Evolutionary conservation across 129 eudicot species (phyloP).

Genomic region (Gnaphalium uliginosum): DNA sequence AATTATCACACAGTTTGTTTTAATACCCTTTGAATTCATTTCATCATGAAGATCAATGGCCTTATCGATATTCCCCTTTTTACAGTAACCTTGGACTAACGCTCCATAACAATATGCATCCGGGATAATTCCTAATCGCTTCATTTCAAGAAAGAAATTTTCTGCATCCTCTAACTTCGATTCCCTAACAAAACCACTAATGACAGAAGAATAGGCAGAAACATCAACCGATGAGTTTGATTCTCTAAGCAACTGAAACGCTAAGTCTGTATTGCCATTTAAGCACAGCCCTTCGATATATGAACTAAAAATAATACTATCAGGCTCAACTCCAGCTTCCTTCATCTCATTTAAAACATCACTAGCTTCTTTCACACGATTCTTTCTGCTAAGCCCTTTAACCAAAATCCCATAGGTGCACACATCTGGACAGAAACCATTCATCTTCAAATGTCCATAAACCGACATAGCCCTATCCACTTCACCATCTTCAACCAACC

Average conservation of each 20-base stretch:
- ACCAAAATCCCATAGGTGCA: constrained; percentile 66
- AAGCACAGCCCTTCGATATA: constrained; percentile 66
- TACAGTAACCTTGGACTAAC: constrained; percentile 69
- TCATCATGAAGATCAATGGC: constrained; percentile 47
- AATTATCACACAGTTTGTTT: constrained; percentile 60
- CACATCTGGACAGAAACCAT: constrained; percentile 59
- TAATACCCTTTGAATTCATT: constrained; percentile 59
- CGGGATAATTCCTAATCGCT: constrained; percentile 44
- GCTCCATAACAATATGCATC: constrained; percentile 48
- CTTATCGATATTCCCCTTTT: constrained; percentile 34
- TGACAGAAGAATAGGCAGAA: constrained; percentile 52
- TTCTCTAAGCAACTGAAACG: constrained; percentile 33
- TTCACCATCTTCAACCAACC: constrained; percentile 49
- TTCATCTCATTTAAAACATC: constrained; percentile 53
- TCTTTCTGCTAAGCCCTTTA: constrained; percentile 59
- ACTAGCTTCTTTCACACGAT: constrained; percentile 44
- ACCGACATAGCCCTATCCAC: constrained; percentile 42
- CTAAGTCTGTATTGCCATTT: constrained; percentile 46
- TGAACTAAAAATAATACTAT: constrained; percentile 43
- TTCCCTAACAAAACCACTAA: constrained; percentile 63
- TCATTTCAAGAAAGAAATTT: constrained; percentile 55
- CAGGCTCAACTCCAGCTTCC: constrained; percentile 48
- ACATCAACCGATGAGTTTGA: constrained; percentile 34
- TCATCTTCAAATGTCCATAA: constrained; percentile 46
- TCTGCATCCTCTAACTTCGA: constrained; percentile 64